Conservation (phyloP, 2,329 filamentous ascomycete genomes). For the Teratosphaeria epicoccoides region DNA sequence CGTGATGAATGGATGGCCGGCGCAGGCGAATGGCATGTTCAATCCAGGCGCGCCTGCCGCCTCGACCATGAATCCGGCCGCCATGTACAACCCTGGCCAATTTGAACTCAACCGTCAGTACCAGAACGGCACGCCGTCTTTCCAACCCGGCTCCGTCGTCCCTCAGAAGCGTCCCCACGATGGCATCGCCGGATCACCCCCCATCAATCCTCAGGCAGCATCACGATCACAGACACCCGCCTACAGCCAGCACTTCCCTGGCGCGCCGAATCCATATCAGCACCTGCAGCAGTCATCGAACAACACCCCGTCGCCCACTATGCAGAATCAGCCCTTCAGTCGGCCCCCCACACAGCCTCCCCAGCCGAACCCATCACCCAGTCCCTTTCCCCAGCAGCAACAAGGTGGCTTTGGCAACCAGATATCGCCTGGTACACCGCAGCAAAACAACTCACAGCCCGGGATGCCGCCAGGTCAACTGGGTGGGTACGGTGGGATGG, state of each 20-base stretch:
- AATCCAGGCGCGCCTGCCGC: constrained; percentile 11
- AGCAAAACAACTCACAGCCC: neutral
- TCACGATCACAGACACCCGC: constrained; percentile 83
- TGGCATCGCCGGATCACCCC: constrained; percentile 73
- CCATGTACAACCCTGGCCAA: constrained; percentile 44
- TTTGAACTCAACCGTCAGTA: constrained; percentile 33
- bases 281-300: constrained; percentile 68
- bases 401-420: constrained; percentile 32
- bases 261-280: constrained; percentile 62
- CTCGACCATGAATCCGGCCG: constrained; percentile 10
- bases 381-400: constrained; percentile 51
- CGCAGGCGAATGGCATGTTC: constrained; percentile 16
- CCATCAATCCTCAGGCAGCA: constrained; percentile 58
- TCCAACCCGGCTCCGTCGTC: constrained; percentile 75
- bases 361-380: constrained; percentile 78
- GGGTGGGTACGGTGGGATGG: constrained; percentile 10
- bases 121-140: constrained; percentile 53
- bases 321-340: constrained; percentile 64
- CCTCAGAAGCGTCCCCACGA: constrained; percentile 89
- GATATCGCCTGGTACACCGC: constrained; percentile 19
- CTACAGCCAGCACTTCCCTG: constrained; percentile 42
- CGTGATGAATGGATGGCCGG: constrained; percentile 17
- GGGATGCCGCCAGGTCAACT: constrained; percentile 19
- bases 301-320: constrained; percentile 85
- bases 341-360: constrained; percentile 39